Percentiles rank a stretch among this genome's conserved stretches.
These are phyloP conservation scores for Spergularia azorica DNA, from an alignment of 179 eudicot species.

Conservation along the genomic window DNA sequence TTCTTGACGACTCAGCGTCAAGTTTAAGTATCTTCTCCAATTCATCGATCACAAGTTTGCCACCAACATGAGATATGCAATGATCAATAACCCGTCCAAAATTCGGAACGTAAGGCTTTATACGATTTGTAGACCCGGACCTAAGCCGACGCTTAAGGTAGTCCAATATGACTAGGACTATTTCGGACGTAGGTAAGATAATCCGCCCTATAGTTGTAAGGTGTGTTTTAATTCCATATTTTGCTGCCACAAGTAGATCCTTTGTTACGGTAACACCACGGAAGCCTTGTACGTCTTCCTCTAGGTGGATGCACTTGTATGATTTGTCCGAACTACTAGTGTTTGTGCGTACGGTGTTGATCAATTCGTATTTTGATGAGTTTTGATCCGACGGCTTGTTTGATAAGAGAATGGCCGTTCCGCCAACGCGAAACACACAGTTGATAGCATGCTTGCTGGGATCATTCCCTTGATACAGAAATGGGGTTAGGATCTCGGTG, in stretches of 20 bases:
- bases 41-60: slow-evolving; percentile 39
- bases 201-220: slow-evolving; percentile 23
- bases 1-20: slow-evolving; percentile 49
- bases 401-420: slow-evolving; percentile 48
- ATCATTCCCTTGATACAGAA: slow-evolving; percentile 41
- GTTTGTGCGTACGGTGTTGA: slow-evolving; percentile 34
- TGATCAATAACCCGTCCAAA: slow-evolving; percentile 39
- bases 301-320: slow-evolving; percentile 35
- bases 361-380: slow-evolving; percentile 35
- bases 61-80: slow-evolving; percentile 53
- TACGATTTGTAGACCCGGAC: not conserved
- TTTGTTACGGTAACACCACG: slow-evolving; percentile 30
- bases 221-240: slow-evolving; percentile 32
- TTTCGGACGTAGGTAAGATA: slow-evolving; percentile 33
- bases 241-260: slow-evolving; percentile 32
- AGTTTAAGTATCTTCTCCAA: slow-evolving; percentile 36
- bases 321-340: slow-evolving; percentile 32
- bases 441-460: slow-evolving; percentile 37
- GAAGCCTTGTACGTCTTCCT: slow-evolving; percentile 36
- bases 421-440: slow-evolving; percentile 49
- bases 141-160: not conserved
- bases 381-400: slow-evolving; percentile 25
- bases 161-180: slow-evolving; percentile 8
- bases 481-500: slow-evolving; percentile 38
- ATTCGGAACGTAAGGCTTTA: slow-evolving; percentile 29